These are phyloP conservation scores for Perilla frutescens DNA, from an alignment of 257 asterid species.

Conservation along the genomic window DNA sequence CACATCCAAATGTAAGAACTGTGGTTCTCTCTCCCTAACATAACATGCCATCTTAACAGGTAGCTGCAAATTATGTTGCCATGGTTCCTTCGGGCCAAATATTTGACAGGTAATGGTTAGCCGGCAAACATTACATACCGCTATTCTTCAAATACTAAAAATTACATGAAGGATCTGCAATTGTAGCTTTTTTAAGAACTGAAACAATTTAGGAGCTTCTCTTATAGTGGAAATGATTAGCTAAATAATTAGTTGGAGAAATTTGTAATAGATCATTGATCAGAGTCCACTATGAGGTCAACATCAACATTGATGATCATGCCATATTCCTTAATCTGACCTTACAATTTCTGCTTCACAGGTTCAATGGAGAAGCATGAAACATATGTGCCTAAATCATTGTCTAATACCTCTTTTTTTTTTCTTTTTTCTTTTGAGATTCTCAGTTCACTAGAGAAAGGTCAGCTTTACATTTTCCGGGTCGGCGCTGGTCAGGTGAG, in stretches of 20 bases:
- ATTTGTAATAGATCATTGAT: not conserved
- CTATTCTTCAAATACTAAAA: not conserved
- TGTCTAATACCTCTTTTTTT: not conserved
- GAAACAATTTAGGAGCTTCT: not conserved
- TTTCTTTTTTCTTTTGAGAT: slow-evolving; percentile 18
- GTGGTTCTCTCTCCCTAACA: slow-evolving; percentile 24
- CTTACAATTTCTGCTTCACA: not conserved
- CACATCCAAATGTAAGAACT: slow-evolving; percentile 9
- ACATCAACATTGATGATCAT: slow-evolving; percentile 7
- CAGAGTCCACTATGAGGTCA: not conserved
- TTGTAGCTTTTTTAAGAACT: not conserved
- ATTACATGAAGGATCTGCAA: not conserved
- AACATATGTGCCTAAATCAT: not conserved
- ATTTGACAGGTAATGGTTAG: slow-evolving; percentile 75
- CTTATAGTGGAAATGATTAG: not conserved
- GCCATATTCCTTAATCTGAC: not conserved
- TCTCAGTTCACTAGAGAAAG: slow-evolving; percentile 90
- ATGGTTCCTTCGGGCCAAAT: slow-evolving; percentile 99
- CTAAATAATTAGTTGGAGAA: not conserved
- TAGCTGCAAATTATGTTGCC: slow-evolving; percentile 94
- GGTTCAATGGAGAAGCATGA: not conserved
- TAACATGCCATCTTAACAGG: slow-evolving; percentile 53
- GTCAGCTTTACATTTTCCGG: slow-evolving; percentile 80
- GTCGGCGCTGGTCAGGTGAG: slow-evolving; percentile 95
- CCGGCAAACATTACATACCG: not conserved